Percentiles rank a stretch among this genome's conserved stretches.
Conservation (phyloP, 1,139 yeast genomes). For the Geotrichum phurueaensis region DNA sequence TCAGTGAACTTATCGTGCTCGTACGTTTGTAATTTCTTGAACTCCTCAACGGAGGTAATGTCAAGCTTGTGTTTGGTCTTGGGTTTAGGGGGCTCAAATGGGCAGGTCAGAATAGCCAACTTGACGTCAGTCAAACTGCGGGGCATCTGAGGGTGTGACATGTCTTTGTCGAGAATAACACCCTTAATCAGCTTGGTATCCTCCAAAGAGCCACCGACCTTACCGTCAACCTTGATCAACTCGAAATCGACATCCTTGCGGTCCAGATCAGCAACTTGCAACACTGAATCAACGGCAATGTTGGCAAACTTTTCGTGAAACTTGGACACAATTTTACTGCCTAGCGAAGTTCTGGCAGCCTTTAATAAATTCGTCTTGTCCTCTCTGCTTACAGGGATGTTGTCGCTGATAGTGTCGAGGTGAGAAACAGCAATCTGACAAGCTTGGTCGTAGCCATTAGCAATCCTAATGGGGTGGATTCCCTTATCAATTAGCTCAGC, state of each 20-base stretch:
- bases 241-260: slow-evolving; percentile 96
- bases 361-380: slow-evolving; percentile 52
- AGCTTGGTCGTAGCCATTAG: slow-evolving; percentile 96
- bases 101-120: slow-evolving; percentile 92
- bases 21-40: slow-evolving; percentile 79
- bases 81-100: slow-evolving; percentile 99
- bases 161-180: slow-evolving; percentile 90
- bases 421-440: slow-evolving; percentile 81
- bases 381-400: slow-evolving; percentile 39
- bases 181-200: slow-evolving; percentile 84
- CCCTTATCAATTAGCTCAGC: slow-evolving; percentile 92
- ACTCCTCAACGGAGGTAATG: slow-evolving; percentile 87
- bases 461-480: slow-evolving; percentile 93
- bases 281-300: slow-evolving; percentile 96
- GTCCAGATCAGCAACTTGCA: slow-evolving; percentile 84
- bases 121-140: slow-evolving; percentile 72
- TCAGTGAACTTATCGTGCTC: slow-evolving; percentile 86
- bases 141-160: slow-evolving; percentile 98
- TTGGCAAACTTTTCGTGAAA: slow-evolving; percentile 89
- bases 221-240: slow-evolving; percentile 89
- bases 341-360: slow-evolving; percentile 92
- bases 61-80: slow-evolving; percentile 97
- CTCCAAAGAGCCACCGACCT: slow-evolving; percentile 88
- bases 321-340: slow-evolving; percentile 92
- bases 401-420: slow-evolving; percentile 69